Base-by-base conservation (phyloP, 441 rosid species). In the Adansonia rubrostipa region DNA sequence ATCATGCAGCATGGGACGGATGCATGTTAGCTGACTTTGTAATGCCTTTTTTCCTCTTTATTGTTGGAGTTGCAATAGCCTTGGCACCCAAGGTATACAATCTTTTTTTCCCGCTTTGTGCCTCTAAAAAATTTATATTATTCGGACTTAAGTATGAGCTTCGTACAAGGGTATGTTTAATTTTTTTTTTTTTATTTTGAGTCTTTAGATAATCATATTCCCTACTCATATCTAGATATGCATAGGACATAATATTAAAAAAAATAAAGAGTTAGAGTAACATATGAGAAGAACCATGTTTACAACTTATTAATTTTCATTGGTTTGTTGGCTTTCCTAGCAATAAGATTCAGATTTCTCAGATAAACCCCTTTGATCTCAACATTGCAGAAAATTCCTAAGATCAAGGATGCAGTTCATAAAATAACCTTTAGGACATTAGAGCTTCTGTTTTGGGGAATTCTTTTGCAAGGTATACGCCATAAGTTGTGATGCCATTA, bases 361-460 rank as follows among this genome's bases (percentile, higher is more conserved):
- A 10, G 40, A 60, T 22, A 60, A 60, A 56, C 24, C 22, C 65
- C 63, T 3, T 58, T 22, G 15, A 22, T 60, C 65, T 36, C 50
- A 24, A 36, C 53, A 5, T 20, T 75, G 76, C 84, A 89, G 93
- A 89, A 77, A 83, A 70, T 86, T 69, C 83, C 84, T 3, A 87
- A 79, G 78, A 78, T 74, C 60, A 81, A 80, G 68, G 85, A 74
- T 80, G 90, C 91, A 2, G 60, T 89, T 5, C 82, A 54, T 82
- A 91, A 84, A 89, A 87, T 89, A 61, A 74, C 79, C 5, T 3
- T 81, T 14, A 87, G 95, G 84, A 87, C 93, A 68, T 22, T 89
- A 80, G 89, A 91, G 88, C 95, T 91, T 84, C 87, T 91, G 1
- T 91, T 91, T 44, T 89, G 91, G 95, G 95, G 93, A 77, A 81